A percentile compares a stretch with the other conserved stretches of the same genome.
phyloP scores from a whole-genome alignment of 1,284 basidiomycete genomes.

The Cryptococcus floricola region DNA sequence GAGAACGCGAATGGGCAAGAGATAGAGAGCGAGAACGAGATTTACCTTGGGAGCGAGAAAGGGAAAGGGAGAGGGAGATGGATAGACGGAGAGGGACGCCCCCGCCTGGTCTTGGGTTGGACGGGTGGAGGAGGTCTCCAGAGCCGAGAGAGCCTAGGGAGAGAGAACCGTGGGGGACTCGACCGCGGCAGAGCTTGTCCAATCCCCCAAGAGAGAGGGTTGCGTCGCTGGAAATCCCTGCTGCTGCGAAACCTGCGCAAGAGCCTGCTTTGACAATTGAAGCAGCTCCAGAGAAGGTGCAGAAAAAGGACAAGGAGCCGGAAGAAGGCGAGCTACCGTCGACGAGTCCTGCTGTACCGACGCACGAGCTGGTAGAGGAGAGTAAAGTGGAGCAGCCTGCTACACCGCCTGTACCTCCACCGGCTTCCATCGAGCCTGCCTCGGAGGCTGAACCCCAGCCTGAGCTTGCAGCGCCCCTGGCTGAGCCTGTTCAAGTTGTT shows the following conservation, averaged over 20 bases:
- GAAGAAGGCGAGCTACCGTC: too few relatives aligned
- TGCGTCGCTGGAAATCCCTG: background rate
- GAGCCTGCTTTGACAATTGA: too few relatives aligned
- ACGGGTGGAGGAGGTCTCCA: background rate
- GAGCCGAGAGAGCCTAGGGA: conserved; percentile 3
- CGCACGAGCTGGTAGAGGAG: background rate
- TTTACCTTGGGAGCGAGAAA: conserved; percentile 12
- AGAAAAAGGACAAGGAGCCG: too few relatives aligned
- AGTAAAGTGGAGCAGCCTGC: background rate
- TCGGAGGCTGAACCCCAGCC: background rate
- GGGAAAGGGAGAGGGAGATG: conserved; percentile 7
- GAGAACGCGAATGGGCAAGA: conserved; percentile 14
- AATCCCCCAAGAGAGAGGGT: conserved; percentile 7
- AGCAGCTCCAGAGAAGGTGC: background rate
- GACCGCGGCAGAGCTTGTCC: conserved; percentile 3
- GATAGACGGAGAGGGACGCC: conserved; percentile 3
- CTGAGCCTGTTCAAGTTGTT: too few relatives aligned
- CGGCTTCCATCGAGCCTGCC: background rate
- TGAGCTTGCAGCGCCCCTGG: background rate
- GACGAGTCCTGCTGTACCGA: background rate
- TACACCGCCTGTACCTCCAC: background rate
- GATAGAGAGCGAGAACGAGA: background rate
- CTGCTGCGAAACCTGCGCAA: background rate
- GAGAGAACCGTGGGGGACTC: background rate
- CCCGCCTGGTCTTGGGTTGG: conserved; percentile 1